Percentiles rank a stretch among this genome's conserved stretches.
Evolutionary conservation across 305 asterid genomes (phyloP).

Genomic region (Coffea humblotiana): DNA sequence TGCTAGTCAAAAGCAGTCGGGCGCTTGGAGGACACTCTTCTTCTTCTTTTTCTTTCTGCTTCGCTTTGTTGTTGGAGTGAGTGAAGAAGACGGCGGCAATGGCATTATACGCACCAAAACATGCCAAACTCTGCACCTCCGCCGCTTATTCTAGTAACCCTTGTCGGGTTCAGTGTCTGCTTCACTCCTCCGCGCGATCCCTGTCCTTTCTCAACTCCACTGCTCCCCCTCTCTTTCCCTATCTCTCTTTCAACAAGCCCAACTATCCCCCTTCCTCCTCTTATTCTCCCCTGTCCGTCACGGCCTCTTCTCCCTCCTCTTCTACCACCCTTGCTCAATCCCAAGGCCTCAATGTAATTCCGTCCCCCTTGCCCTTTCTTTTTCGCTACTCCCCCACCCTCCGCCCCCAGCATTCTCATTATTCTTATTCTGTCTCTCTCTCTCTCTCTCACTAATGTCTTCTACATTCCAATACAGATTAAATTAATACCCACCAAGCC

Average conservation of each 20-base stretch:
- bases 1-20: no score
- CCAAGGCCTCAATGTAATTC: slow-evolving; percentile 60
- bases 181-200: slow-evolving; percentile 20
- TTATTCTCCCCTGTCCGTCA: slow-evolving; percentile 22
- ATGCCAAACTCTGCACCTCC: not conserved
- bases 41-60: not conserved
- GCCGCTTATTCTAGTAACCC: not conserved
- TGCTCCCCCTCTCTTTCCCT: slow-evolving; percentile 26
- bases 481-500: slow-evolving; percentile 70
- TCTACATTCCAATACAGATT: slow-evolving; percentile 37
- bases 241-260: slow-evolving; percentile 27
- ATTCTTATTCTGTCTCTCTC: not conserved
- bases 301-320: slow-evolving; percentile 50
- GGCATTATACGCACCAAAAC: slow-evolving; percentile 15
- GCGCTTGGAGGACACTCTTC: not conserved
- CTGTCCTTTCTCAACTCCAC: slow-evolving; percentile 37
- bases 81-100: not conserved
- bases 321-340: slow-evolving; percentile 55
- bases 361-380: not conserved
- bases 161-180: not conserved
- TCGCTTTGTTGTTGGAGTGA: no score
- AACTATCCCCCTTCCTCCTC: not conserved
- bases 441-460: not conserved
- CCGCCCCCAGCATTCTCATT: not conserved
- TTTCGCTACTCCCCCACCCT: no score